Base-by-base conservation (phyloP, 208 protist species). In the Crithidia thermophila region DNA sequence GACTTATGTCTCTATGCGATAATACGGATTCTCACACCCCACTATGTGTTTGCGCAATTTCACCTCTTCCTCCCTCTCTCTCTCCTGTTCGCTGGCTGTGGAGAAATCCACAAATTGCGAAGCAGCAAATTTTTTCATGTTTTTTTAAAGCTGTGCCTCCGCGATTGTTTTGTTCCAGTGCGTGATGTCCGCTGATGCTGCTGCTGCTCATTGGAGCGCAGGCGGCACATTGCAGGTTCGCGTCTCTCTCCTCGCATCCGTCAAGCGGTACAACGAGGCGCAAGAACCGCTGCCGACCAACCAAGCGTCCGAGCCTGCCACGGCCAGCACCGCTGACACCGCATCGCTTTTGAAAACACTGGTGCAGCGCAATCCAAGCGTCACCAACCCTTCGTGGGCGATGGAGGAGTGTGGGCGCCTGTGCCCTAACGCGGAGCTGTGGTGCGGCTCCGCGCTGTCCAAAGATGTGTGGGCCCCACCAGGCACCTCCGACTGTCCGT, bases 321-420 rank as follows among this genome's bases (percentile, higher is more conserved):
- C 23, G 10, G 21, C 3, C 11, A 2, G 21, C 31, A 27, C 6
- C 25, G 50, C 14, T 3, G 20, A 56, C 1, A 31, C 34, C 10
- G 34, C 2, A 4, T 65, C 59, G n/a, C 40, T 74, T 20, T 46
- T 64, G 1, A 47, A 60, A 4, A 27, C 56, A 43, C 23, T 75
- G 11, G 68, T 64, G 25, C 52, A 67, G 43, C 28, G 36, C 20
- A 57, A 16, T 7, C 43, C 42, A 18, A 28, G 18, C n/a, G 43
- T 75, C 6, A 68, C 69, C 11, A 75, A 93, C 47, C 84, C 87
- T 4, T 37, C 79, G 9, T 96, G 91, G 91, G 87, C 91, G n/a
- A 88, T 88, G 85, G 88, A 94, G 65, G 85, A 96, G 75, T 72
- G 88, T 18, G 55, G 75, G 47, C 84, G 91, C 7, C 60, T 87